Percentiles rank a stretch among this genome's conserved stretches.
Evolutionary conservation across 2,329 filamentous ascomycete species (phyloP).

Genomic region (Hymenoscyphus occultus): DNA sequence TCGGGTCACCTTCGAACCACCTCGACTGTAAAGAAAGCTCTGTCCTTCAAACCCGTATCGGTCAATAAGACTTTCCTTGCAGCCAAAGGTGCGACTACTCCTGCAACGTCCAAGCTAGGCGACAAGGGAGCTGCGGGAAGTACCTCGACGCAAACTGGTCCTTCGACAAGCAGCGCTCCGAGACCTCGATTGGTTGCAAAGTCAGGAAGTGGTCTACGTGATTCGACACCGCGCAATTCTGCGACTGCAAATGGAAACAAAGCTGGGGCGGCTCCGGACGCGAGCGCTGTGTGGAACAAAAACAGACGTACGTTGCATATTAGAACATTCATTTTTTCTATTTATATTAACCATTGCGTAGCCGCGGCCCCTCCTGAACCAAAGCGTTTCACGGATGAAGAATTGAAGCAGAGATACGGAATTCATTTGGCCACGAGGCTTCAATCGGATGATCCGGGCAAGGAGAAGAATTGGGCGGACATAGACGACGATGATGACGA

Average conservation of each 20-base stretch:
- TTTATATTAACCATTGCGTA: conserved; percentile 38
- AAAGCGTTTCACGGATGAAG: conserved; percentile 82
- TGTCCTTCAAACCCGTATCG: conserved; percentile 80
- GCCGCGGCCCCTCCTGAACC: conserved; percentile 65
- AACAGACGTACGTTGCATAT: conserved; percentile 65
- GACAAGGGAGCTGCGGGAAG: conserved; percentile 50
- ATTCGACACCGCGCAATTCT: conserved; percentile 46
- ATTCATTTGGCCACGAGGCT: conserved; percentile 81
- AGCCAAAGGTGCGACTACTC: conserved; percentile 57
- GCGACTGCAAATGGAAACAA: conserved; percentile 54
- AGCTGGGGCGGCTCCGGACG: conserved; percentile 61
- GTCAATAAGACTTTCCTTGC: conserved; percentile 81
- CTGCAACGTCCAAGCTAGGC: conserved; percentile 47
- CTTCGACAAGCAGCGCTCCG: conserved; percentile 49
- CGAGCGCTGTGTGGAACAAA: conserved; percentile 82
- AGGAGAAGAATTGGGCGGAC: conserved; percentile 83
- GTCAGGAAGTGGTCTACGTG: conserved; percentile 59
- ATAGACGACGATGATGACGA: conserved; percentile 88
- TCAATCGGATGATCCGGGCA: conserved; percentile 69
- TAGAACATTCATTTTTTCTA: conserved; percentile 1
- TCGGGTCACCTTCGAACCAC: conserved; percentile 57
- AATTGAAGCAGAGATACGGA: conserved; percentile 77
- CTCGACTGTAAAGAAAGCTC: conserved; percentile 67
- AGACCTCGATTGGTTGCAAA: conserved; percentile 76
- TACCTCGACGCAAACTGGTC: conserved; percentile 44